Evolutionary conservation across 768 basidiomycete species (phyloP).

Genomic region (Lactarius quietus): DNA sequence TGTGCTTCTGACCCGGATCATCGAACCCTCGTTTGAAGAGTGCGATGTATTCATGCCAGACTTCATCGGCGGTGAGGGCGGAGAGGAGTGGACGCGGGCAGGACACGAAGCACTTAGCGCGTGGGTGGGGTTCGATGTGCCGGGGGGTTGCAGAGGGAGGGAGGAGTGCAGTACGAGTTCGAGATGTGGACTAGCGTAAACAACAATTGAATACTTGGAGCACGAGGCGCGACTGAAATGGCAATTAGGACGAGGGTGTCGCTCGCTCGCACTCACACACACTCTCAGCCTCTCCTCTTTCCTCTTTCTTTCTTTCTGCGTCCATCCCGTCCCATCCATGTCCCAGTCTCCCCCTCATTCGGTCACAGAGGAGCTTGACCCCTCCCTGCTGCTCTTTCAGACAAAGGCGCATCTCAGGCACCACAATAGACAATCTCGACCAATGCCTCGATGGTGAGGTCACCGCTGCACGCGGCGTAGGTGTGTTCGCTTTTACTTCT

Average conservation of each 20-base stretch:
- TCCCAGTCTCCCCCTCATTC: slow-evolving; percentile 13
- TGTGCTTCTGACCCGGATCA: slow-evolving; percentile 81
- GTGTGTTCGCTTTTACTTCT: slow-evolving; percentile 12
- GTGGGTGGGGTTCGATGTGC: slow-evolving; percentile 82
- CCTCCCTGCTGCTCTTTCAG: not conserved
- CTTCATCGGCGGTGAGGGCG: slow-evolving; percentile 40
- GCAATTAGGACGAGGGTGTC: slow-evolving; percentile 2
- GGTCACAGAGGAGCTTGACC: slow-evolving; percentile 1
- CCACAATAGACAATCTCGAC: slow-evolving; percentile 3
- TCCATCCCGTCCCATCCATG: slow-evolving; percentile 11
- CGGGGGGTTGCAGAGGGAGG: slow-evolving; percentile 77
- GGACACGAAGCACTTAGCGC: slow-evolving; percentile 59
- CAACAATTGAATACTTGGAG: not conserved
- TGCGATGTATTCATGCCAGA: slow-evolving; percentile 90
- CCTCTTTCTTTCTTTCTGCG: not conserved
- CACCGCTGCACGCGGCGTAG: slow-evolving; percentile 22
- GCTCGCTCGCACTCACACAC: slow-evolving; percentile 4
- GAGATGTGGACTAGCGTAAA: slow-evolving; percentile 79
- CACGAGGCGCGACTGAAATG: slow-evolving; percentile 11
- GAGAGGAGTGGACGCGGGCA: slow-evolving; percentile 50
- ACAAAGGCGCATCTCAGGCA: not conserved
- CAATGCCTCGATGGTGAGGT: slow-evolving; percentile 17
- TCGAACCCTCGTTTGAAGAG: slow-evolving; percentile 66
- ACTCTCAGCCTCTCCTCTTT: slow-evolving; percentile 8
- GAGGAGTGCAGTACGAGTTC: slow-evolving; percentile 81